These are phyloP conservation scores for Vitis hybrid DNA, from an alignment of 177 flowering plant species.

Conservation along the genomic window DNA sequence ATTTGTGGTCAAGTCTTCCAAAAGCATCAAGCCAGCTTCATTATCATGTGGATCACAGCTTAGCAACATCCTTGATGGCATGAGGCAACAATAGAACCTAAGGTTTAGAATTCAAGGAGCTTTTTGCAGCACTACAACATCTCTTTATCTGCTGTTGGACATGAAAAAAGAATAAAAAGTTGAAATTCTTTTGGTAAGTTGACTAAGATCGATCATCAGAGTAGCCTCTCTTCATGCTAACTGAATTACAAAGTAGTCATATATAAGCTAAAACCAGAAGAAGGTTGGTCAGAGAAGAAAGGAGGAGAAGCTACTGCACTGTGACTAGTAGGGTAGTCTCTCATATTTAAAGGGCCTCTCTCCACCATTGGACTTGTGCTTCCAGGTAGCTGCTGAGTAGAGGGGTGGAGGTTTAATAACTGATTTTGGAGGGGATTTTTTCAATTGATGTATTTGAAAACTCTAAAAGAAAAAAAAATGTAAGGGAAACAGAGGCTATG, in stretches of 20 bases:
- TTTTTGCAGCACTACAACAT: constrained; percentile 3
- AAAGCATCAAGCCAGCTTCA: constrained; percentile 39
- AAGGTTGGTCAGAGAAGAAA: constrained; percentile 15
- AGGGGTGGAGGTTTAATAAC: constrained; percentile 28
- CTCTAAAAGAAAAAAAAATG: constrained; percentile 25
- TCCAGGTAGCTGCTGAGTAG: constrained; percentile 27
- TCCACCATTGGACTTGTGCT: constrained; percentile 14
- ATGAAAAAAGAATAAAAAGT: not conserved
- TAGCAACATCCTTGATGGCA: constrained; percentile 27
- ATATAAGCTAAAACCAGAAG: constrained; percentile 3
- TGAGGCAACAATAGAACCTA: constrained; percentile 1
- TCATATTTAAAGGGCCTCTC: constrained; percentile 2
- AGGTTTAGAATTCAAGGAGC: not conserved
- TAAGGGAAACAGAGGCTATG: constrained; percentile 38
- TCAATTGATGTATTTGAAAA: constrained; percentile 24
- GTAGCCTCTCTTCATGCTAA: too few species aligned
- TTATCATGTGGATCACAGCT: constrained; percentile 47
- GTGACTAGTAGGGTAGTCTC: not conserved
- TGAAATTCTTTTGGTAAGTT: not conserved
- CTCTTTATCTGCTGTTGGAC: not conserved
- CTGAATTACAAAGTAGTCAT: too few species aligned
- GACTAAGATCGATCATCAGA: not conserved
- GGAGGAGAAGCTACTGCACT: constrained; percentile 18
- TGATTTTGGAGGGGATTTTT: constrained; percentile 26
- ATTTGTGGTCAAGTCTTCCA: constrained; percentile 59